These are phyloP conservation scores for Misopates orontium DNA, from an alignment of 257 asterid species.

Conservation along the genomic window DNA sequence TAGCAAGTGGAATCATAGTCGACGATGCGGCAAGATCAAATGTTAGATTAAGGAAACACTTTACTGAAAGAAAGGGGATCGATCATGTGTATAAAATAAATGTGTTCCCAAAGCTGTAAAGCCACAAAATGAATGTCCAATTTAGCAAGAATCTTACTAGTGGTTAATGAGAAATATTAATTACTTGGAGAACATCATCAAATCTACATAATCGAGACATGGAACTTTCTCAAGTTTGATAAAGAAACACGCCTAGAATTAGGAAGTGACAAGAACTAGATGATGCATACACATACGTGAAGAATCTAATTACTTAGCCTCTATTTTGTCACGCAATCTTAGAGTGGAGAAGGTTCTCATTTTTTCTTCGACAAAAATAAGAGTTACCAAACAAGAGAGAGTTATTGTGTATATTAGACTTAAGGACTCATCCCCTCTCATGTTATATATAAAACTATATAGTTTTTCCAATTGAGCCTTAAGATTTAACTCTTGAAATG, in stretches of 20 bases:
- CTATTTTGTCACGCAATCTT: too few species aligned
- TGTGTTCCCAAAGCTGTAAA: not conserved
- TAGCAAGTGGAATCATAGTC: not conserved
- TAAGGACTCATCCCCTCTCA: too few species aligned
- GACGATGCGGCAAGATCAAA: not conserved
- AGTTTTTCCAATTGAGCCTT: too few species aligned
- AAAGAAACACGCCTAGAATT: not conserved
- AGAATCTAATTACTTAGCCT: too few species aligned
- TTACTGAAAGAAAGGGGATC: not conserved
- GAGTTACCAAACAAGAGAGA: too few species aligned
- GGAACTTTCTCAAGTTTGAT: slow-evolving; percentile 14
- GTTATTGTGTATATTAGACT: too few species aligned
- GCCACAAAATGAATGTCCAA: not conserved
- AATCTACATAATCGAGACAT: not conserved
- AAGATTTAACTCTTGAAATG: too few species aligned
- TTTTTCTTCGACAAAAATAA: too few species aligned
- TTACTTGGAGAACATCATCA: too few species aligned
- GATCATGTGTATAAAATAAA: not conserved
- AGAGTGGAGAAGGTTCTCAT: too few species aligned
- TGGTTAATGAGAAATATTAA: not conserved
- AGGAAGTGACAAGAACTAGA: not conserved
- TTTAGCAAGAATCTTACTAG: not conserved
- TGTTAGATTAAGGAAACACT: not conserved
- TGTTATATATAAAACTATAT: too few species aligned
- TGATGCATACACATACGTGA: too few species aligned